phyloP scores from a whole-genome alignment of 2,329 filamentous ascomycete species.

The Leptosphaerulina australis region DNA sequence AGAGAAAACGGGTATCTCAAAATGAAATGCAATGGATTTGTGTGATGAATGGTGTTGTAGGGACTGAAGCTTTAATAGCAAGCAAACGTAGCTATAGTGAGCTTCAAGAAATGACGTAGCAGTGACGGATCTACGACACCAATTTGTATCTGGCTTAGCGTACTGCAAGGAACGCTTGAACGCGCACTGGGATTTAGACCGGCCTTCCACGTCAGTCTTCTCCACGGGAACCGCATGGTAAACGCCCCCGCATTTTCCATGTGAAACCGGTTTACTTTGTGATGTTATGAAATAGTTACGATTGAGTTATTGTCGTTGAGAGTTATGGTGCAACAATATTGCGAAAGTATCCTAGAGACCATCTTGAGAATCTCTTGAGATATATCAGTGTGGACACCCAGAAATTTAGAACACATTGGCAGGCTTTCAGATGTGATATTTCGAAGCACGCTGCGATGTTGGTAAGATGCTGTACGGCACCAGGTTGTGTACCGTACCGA shows the following conservation, averaged over 20 bases:
- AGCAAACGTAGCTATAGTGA: constrained; percentile 1
- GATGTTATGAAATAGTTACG: constrained; percentile 1
- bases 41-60: constrained; percentile 2
- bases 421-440: too few species aligned
- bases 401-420: too few species aligned
- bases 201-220: constrained; percentile 12
- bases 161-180: constrained; percentile 4
- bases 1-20: constrained; percentile 1
- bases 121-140: constrained; percentile 6
- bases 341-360: too few species aligned
- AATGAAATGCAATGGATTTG: constrained; percentile 8
- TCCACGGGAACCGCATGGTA: constrained; percentile 9
- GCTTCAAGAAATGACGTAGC: constrained; percentile 6
- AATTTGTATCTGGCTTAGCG: not conserved
- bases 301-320: not conserved
- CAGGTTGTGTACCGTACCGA: too few species aligned
- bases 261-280: constrained; percentile 3
- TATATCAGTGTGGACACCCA: too few species aligned
- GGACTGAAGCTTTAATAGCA: constrained; percentile 8
- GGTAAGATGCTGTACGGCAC: too few species aligned
- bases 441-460: too few species aligned
- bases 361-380: too few species aligned
- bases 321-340: too few species aligned
- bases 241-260: constrained; percentile 10
- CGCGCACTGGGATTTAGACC: not conserved